Conservation (phyloP, 768 basidiomycete genomes). For the Lactifluus volemus region DNA sequence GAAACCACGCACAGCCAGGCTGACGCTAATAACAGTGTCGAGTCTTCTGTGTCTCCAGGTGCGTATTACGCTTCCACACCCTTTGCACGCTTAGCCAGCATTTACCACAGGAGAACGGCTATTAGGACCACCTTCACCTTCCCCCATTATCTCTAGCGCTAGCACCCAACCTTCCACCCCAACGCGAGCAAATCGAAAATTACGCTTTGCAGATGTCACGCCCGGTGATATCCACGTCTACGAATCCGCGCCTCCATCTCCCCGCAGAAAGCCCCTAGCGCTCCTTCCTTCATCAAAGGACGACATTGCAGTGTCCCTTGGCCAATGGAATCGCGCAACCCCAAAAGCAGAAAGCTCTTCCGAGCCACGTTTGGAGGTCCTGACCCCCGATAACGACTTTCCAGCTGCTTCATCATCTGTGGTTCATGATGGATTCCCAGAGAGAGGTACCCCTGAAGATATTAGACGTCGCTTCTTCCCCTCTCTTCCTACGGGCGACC, state of each 20-base stretch:
- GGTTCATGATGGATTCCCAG: slow-evolving; percentile 27
- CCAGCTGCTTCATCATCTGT: neutral
- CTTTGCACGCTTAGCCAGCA: neutral
- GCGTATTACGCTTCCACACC: neutral
- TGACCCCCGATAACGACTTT: neutral
- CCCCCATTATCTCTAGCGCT: slow-evolving; percentile 39
- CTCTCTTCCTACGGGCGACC: slow-evolving; percentile 52
- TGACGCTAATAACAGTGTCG: neutral
- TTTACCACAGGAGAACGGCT: neutral
- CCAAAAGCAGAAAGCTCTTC: neutral
- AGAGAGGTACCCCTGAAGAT: slow-evolving; percentile 73
- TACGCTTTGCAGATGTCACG: slow-evolving; percentile 70
- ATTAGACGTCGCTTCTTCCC: slow-evolving; percentile 84
- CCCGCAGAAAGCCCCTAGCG: slow-evolving; percentile 49
- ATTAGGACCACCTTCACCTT: slow-evolving; percentile 14
- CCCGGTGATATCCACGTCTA: slow-evolving; percentile 76
- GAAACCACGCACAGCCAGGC: neutral
- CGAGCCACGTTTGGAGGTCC: neutral
- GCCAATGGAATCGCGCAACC: slow-evolving; percentile 29
- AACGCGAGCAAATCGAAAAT: slow-evolving; percentile 33
- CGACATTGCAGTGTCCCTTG: slow-evolving; percentile 29
- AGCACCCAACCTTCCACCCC: slow-evolving; percentile 54
- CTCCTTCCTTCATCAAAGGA: slow-evolving; percentile 42
- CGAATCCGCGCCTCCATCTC: slow-evolving; percentile 73
- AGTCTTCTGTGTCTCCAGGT: neutral